phyloP scores from a whole-genome alignment of 176 grass and related monocot species.

The Zoysia pacifica region DNA sequence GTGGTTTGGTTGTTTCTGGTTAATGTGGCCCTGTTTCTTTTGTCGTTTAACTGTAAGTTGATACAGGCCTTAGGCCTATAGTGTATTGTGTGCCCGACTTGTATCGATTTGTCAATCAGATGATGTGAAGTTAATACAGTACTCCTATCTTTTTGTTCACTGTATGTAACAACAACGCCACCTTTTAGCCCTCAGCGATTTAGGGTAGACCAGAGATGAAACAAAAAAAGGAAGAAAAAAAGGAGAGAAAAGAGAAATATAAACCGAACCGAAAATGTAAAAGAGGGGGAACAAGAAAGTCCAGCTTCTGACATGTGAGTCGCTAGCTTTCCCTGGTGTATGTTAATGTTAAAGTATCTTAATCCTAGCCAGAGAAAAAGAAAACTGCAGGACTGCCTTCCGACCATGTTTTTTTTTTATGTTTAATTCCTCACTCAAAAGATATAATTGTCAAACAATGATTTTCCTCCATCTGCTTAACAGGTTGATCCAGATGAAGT shows the following conservation, averaged over 20 bases:
- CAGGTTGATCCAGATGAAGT: conserved; percentile 96
- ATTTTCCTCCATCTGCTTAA: background rate
- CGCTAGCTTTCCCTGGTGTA: background rate
- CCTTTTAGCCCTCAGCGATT: too few species aligned
- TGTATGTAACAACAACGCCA: too few species aligned
- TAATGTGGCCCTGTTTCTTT: background rate
- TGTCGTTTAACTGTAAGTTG: background rate
- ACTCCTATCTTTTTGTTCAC: background rate
- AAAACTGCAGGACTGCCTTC: background rate
- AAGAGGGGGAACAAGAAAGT: background rate
- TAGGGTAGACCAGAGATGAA: background rate
- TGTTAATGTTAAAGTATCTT: background rate
- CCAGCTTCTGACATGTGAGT: too few species aligned
- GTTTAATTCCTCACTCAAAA: background rate
- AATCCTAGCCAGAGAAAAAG: background rate
- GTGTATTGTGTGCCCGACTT: background rate
- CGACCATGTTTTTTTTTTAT: conserved; percentile 18
- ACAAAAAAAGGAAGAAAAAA: background rate
- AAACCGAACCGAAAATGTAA: background rate
- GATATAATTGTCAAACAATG: background rate
- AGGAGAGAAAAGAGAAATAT: too few species aligned
- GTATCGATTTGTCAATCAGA: conserved; percentile 10
- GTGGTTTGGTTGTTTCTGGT: background rate
- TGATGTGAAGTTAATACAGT: background rate
- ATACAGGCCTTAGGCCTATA: background rate